phyloP scores from a whole-genome alignment of 768 basidiomycete genomes.

The Phlebiopsis flavidoalba region DNA sequence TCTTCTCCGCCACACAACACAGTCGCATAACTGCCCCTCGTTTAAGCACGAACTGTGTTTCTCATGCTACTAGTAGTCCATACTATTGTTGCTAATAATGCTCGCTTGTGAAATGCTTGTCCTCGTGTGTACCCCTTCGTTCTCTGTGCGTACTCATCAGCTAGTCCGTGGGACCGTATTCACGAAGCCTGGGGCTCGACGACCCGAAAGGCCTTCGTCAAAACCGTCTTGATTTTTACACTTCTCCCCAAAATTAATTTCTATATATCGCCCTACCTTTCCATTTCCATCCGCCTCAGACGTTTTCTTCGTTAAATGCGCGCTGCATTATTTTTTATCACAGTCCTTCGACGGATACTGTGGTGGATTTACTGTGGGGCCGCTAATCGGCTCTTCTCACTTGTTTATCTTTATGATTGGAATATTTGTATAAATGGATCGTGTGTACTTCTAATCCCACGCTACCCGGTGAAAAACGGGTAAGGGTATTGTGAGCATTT shows the following conservation, averaged over 20 bases:
- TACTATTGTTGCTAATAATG: slow-evolving; percentile 30
- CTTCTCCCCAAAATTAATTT: slow-evolving; percentile 35
- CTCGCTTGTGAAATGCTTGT: slow-evolving; percentile 31
- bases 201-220: slow-evolving; percentile 39
- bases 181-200: slow-evolving; percentile 33
- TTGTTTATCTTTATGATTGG: background rate
- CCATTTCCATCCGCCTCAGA: background rate
- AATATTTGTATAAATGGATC: background rate
- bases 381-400: slow-evolving; percentile 23
- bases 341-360: slow-evolving; percentile 26
- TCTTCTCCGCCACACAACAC: slow-evolving; percentile 5
- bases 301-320: background rate
- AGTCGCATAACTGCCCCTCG: slow-evolving; percentile 39
- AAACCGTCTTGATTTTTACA: slow-evolving; percentile 32
- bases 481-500: too few relatives aligned
- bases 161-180: slow-evolving; percentile 44
- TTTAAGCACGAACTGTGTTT: slow-evolving; percentile 41
- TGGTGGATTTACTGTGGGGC: slow-evolving; percentile 41
- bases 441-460: too few relatives aligned
- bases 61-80: slow-evolving; percentile 31
- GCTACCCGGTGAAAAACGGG: too few relatives aligned
- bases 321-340: background rate
- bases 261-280: slow-evolving; percentile 43
- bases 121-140: slow-evolving; percentile 21
- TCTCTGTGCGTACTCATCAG: background rate